Conservation (phyloP, 306 rosid genomes). For the Pyrus betulifolia region DNA sequence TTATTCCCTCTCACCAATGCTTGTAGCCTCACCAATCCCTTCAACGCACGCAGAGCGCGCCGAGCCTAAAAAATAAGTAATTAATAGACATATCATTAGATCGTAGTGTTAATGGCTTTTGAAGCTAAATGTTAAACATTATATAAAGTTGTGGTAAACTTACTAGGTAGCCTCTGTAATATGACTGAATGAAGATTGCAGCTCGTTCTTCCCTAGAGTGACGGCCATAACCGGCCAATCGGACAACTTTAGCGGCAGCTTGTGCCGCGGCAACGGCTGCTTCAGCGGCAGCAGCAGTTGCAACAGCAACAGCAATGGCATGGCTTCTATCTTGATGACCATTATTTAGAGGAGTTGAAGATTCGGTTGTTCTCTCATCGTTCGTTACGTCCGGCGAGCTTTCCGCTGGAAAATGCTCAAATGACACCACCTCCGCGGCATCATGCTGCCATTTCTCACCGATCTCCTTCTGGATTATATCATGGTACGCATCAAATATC, state of each 20-base stretch:
- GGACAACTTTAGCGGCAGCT: constrained; percentile 80
- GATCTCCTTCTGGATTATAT: constrained; percentile 26
- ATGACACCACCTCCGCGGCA: constrained; percentile 63
- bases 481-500: not conserved
- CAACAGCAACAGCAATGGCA: constrained; percentile 67
- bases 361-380: constrained; percentile 34
- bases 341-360: constrained; percentile 35
- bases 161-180: constrained; percentile 91
- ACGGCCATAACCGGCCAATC: constrained; percentile 68
- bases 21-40: constrained; percentile 83
- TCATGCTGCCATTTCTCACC: constrained; percentile 52
- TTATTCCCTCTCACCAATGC: constrained; percentile 92
- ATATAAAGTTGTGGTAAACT: not conserved
- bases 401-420: constrained; percentile 70
- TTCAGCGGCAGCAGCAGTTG: constrained; percentile 77
- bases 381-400: constrained; percentile 64
- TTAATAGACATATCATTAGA: not conserved
- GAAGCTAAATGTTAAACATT: not conserved
- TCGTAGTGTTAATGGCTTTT: no score
- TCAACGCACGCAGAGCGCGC: constrained; percentile 80
- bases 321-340: constrained; percentile 49
- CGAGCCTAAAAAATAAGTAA: constrained; percentile 48
- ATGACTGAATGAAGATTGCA: constrained; percentile 77
- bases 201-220: constrained; percentile 69
- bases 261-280: constrained; percentile 81